These are phyloP conservation scores for Capsella rubella DNA, from an alignment of 441 rosid genomes.

Conservation along the genomic window DNA sequence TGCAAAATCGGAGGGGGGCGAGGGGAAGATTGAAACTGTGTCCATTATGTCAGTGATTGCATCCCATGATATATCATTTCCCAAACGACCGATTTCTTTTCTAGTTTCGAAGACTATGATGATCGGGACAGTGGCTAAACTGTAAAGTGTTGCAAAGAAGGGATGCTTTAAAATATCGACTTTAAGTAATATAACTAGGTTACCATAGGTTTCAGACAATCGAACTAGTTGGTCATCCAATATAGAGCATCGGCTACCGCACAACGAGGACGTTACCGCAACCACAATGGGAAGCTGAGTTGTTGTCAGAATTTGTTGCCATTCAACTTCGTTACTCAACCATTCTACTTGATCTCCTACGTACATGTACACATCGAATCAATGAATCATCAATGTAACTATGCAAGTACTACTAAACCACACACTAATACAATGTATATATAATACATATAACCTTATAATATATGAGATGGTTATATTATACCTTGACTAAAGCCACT, in stretches of 20 bases:
- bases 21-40: background rate
- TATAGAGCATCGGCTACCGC: background rate
- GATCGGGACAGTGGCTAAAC: background rate
- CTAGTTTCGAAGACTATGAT: background rate
- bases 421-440: too few species aligned
- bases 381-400: background rate
- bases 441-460: too few species aligned
- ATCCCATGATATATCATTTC: background rate
- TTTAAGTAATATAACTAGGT: background rate
- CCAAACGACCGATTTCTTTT: background rate
- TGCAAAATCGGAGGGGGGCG: background rate
- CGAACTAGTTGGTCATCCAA: background rate
- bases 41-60: background rate
- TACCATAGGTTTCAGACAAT: background rate
- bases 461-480: background rate
- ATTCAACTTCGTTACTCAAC: background rate
- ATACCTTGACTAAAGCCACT: slow-evolving; percentile 1
- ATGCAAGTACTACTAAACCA: too few species aligned
- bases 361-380: background rate
- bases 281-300: background rate
- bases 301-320: background rate
- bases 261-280: background rate
- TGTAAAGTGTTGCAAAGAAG: background rate
- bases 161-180: background rate
- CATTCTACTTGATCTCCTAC: background rate